Evolutionary conservation across 2,329 filamentous ascomycete genomes (phyloP).

Genomic region (Bipolaris victoriae): DNA sequence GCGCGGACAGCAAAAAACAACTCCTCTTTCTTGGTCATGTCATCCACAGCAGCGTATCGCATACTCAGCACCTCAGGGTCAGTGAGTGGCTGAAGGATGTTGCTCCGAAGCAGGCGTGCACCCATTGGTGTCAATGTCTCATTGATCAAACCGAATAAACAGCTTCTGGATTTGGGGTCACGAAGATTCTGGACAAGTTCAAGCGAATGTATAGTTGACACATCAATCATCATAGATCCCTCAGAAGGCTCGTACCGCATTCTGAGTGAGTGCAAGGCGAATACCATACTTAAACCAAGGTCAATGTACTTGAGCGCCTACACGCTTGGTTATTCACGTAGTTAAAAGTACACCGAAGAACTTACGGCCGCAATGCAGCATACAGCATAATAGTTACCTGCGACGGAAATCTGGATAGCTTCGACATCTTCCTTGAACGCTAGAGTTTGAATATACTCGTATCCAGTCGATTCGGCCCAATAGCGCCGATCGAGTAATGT

Average conservation of each 20-base stretch:
- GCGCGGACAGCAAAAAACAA: slow-evolving; percentile 80
- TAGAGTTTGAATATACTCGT: slow-evolving; percentile 79
- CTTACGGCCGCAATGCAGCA: slow-evolving; percentile 85
- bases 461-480: slow-evolving; percentile 80
- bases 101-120: slow-evolving; percentile 78
- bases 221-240: slow-evolving; percentile 94
- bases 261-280: slow-evolving; percentile 79
- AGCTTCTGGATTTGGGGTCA: slow-evolving; percentile 77
- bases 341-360: slow-evolving; percentile 55
- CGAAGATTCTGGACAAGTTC: slow-evolving; percentile 90
- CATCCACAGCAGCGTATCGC: slow-evolving; percentile 82
- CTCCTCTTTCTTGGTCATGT: slow-evolving; percentile 80
- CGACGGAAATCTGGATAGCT: slow-evolving; percentile 76
- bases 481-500: slow-evolving; percentile 74
- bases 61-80: slow-evolving; percentile 69
- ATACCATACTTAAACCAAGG: slow-evolving; percentile 68
- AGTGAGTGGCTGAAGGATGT: slow-evolving; percentile 87
- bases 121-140: slow-evolving; percentile 90
- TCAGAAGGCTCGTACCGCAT: slow-evolving; percentile 88
- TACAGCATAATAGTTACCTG: slow-evolving; percentile 84
- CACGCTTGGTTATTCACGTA: slow-evolving; percentile 7
- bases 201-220: slow-evolving; percentile 82
- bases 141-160: slow-evolving; percentile 84
- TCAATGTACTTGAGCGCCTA: slow-evolving; percentile 85
- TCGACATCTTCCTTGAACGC: slow-evolving; percentile 81